Percentiles rank a stretch among this genome's conserved stretches.
Conservation (phyloP, 108 stramenopile species). For the Skeletonema costatum region DNA sequence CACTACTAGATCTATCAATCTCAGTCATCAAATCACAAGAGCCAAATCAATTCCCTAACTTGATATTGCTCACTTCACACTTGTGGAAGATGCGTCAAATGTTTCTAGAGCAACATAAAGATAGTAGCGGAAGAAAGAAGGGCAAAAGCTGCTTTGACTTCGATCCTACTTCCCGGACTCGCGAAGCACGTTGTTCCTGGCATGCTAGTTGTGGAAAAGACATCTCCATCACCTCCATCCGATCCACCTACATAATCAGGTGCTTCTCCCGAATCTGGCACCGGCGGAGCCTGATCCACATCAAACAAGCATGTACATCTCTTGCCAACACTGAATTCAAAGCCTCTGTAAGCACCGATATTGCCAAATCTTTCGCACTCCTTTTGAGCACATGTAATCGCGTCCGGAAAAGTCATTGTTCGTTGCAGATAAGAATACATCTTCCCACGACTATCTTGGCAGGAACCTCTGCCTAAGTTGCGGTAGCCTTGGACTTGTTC, state of each 20-base stretch:
- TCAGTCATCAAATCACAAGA: not conserved
- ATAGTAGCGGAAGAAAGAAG: not conserved
- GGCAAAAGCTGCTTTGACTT: not conserved
- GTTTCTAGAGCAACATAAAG: not conserved
- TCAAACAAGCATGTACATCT: slow-evolving; percentile 47
- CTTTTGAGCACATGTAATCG: slow-evolving; percentile 19
- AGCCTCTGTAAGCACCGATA: slow-evolving; percentile 30
- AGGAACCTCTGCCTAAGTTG: slow-evolving; percentile 33
- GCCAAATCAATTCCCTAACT: not conserved
- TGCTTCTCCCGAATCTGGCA: slow-evolving; percentile 1
- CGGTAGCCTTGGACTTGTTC: slow-evolving; percentile 25
- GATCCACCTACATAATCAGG: slow-evolving; percentile 33
- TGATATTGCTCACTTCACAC: not conserved
- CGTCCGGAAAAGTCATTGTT: slow-evolving; percentile 29
- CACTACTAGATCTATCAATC: not conserved
- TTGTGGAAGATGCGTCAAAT: not conserved
- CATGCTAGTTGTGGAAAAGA: slow-evolving; percentile 19
- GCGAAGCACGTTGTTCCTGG: slow-evolving; percentile 30
- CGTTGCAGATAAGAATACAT: slow-evolving; percentile 43
- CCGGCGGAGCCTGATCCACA: slow-evolving; percentile 22
- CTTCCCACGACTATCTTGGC: slow-evolving; percentile 25
- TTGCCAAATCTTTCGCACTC: slow-evolving; percentile 34
- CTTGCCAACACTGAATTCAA: slow-evolving; percentile 41
- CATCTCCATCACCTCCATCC: slow-evolving; percentile 17
- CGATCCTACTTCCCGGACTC: not conserved